A percentile compares a stretch with the other conserved stretches of the same genome.
Evolutionary conservation across 108 stramenopile genomes (phyloP).

Genomic region (Discostella pseudostelligera): DNA sequence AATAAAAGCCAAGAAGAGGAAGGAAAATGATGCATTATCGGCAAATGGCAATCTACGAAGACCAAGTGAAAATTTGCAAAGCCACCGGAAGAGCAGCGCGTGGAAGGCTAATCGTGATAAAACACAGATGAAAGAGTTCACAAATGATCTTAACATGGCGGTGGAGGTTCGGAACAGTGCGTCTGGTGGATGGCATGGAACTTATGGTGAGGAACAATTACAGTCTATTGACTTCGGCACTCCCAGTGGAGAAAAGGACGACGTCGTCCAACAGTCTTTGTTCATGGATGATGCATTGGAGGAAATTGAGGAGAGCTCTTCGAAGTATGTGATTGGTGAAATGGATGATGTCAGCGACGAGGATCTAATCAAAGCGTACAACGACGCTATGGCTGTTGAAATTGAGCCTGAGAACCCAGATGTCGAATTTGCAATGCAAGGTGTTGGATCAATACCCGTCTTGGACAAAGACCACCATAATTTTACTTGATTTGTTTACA

Average conservation of each 20-base stretch:
- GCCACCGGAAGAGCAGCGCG: conserved; percentile 10
- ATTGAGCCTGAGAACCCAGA: conserved; percentile 30
- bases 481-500: too few relatives aligned
- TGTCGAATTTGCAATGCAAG: conserved; percentile 21
- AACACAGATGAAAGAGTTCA: not conserved
- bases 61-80: conserved; percentile 19
- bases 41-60: not conserved
- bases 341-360: conserved; percentile 39
- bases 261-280: conserved; percentile 37
- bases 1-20: conserved; percentile 10
- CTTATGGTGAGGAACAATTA: conserved; percentile 30
- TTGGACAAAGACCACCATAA: not conserved
- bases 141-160: conserved; percentile 14
- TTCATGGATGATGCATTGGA: conserved; percentile 50
- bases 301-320: conserved; percentile 38
- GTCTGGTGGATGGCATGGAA: conserved; percentile 40
- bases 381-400: conserved; percentile 41
- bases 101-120: conserved; percentile 10
- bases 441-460: conserved; percentile 8
- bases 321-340: conserved; percentile 39
- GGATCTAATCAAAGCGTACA: conserved; percentile 48
- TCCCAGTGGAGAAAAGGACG: conserved; percentile 12
- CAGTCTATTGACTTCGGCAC: conserved; percentile 39
- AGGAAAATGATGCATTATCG: conserved; percentile 10
- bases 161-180: conserved; percentile 45